Evolutionary conservation across 2,329 filamentous ascomycete genomes (phyloP).

Genomic region (Aspergillus chevalieri): DNA sequence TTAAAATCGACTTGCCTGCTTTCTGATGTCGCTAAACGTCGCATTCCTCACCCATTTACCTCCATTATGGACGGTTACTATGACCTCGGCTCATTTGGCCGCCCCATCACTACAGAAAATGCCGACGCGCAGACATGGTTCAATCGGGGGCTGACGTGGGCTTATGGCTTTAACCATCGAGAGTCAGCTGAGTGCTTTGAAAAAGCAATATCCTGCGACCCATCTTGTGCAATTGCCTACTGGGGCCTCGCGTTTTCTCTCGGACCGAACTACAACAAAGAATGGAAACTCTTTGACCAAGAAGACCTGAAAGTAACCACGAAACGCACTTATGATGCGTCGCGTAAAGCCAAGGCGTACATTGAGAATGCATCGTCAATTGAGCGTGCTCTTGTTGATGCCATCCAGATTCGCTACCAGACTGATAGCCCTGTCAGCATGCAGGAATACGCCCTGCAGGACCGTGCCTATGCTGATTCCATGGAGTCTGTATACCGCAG

Average conservation of each 20-base stretch:
- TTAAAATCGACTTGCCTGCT: no score
- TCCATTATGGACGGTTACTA: no score
- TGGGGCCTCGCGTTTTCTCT: constrained; percentile 53
- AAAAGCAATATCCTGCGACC: constrained; percentile 24
- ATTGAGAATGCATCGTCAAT: constrained; percentile 36
- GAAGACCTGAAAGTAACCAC: constrained; percentile 50
- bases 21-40: no score
- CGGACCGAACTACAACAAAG: constrained; percentile 73
- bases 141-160: constrained; percentile 33
- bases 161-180: constrained; percentile 36
- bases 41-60: no score
- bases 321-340: constrained; percentile 42
- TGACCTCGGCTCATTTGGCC: no score
- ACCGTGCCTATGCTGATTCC: constrained; percentile 53
- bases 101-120: no score
- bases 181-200: constrained; percentile 31
- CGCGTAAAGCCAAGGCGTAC: constrained; percentile 36
- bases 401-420: constrained; percentile 57
- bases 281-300: constrained; percentile 64
- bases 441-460: constrained; percentile 48
- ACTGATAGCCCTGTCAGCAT: constrained; percentile 34
- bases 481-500: constrained; percentile 51
- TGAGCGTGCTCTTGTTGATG: constrained; percentile 58
- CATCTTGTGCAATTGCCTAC: constrained; percentile 31
- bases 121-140: constrained; percentile 31